Evolutionary conservation across 2,329 filamentous ascomycete genomes (phyloP), one percentile per base, ranked within the genome.

Genomic region (Lojkania enalia): DNA sequence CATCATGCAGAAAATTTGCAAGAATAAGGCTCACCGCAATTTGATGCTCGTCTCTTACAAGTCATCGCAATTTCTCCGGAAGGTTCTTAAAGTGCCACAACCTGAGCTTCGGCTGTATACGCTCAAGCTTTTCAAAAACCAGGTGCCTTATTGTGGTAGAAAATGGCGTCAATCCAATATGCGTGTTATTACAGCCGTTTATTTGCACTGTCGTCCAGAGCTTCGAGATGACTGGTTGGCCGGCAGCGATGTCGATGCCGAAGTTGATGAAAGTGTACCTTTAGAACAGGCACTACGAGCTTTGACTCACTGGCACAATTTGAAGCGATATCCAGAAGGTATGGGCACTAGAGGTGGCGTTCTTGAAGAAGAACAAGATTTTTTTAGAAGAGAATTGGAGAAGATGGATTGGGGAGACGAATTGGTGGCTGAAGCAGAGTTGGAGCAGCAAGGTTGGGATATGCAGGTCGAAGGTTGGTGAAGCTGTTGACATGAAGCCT

Each of bases 111-210:
- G 94, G 4, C 84, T 96, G 32, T 97, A 97, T 74, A 96, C 94
- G 0, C 82, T 99, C 57, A 99, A 99, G 72, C 80, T 99, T 0
- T 97, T 97, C 84, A 99, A 99, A 72, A 94, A 90, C 49, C 94
- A 99, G 71, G 94, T 99, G 3, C 94, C 94, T 1, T 99, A 96
- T 76, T 97, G 92, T 70, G 92, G 94, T 16, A 86, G 94, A 32
- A 99, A 99, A 74, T 99, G 94, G 94, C 85, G 94, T 12, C 94
- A 97, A 74, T 85, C 85, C 58, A 97, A 99, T 71, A 99, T 99
- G 94, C 88, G 92, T 43, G 91, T 97, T 63, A 99, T 99, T 64
- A 99, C 94, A 0, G 90, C 91, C 3, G 89, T 99, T 1, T 99
- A 96, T 70, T 77, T 99, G 37, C 89, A 96, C 72, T 96, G 92